Evolutionary conservation across 1,139 yeast genomes (phyloP), one percentile per base, ranked within the genome.

Genomic region (Pneumocystis wakefieldiae): DNA sequence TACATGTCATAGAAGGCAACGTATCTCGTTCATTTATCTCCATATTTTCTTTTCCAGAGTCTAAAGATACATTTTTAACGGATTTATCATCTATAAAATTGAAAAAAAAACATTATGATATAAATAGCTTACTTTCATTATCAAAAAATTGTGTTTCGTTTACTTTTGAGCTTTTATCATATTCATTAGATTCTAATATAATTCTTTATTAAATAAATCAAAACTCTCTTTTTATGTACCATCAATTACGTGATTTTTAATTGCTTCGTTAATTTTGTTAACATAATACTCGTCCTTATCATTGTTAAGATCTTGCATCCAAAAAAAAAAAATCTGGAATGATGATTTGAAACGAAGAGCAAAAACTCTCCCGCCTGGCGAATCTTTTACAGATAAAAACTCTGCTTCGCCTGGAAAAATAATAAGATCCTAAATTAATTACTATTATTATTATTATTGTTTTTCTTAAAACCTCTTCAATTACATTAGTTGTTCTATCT

Each of bases 401-500:
- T 85, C 83, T 59, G 91, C 95, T 72, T 92, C 97, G 1, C 97
- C 97, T 0, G 97, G 96, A 69, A 92, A 86, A 63, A 92, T 81
- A 69, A 90, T 80, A 68, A 90, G 78, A 69, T 87, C 94, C 63
- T 76, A 35, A 38, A 15, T 17, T 15, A 24, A 36, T 39, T 74
- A 53, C 68, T 64, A 64, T 86, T 87, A 59, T 79, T 77, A 24
- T 14, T 19, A 19, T 17, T 57, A 8, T 15, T 61, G 17, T 17
- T 57, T n/a, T 32, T 39, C 28, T 17, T 32, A 76, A 76, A 24
- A 66, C 61, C 32, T 66, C 67, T 59, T 65, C 66, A 32, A 60
- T 59, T 37, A 63, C 65, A 41, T 60, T 55, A 4, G 63, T 59
- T 15, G 37, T 28, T 14, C 67, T 64, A 36, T 60, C 64, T 42